Evolutionary conservation across 75 land plant genomes (phyloP), one percentile per base, ranked within the genome.

Genomic region (Picea glauca): DNA sequence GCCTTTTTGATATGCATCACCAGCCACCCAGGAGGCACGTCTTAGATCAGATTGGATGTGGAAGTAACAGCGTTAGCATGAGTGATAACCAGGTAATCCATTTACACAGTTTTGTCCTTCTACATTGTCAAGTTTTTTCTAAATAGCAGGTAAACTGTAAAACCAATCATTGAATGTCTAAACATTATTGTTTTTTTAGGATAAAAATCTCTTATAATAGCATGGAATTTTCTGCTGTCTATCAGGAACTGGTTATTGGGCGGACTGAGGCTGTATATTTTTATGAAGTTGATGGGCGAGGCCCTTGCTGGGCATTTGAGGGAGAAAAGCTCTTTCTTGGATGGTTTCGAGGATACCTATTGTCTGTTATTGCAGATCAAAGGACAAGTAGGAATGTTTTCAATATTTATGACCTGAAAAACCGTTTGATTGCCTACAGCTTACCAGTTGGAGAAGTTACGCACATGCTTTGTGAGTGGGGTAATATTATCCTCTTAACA

Each of bases 231-330:
- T 73, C 40, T 81, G 57, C 30, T 65, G 11, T 56, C 65, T 78
- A 56, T 43, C 87, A 96, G 99, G 99, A 96, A 70, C 86, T 96
- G 62, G 92, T 96, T 67, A 84, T 96, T 87, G 99, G 98, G 65
- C 89, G 98, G 33, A 84, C 92, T 78, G 99, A 96, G 83, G 99
- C 99, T 57, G 92, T 94, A 1, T 96, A 94, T 77, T 96, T 96
- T 60, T 96, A 96, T 84, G 98, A 96, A 81, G 86, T 84, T 60
- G 99, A 96, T 85, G 99, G 99, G 18, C 88, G 99, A 74, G 99
- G 98, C 77, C 99, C 99, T 76, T 96, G 99, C 81, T 94, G 98
- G 99, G 99, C 99, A 63, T 96, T 96, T 91, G 98, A 96, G 75
- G 99, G 99, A 60, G 93, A 93, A 75, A 96, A 96, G 80, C 87